Percentiles rank a stretch among this genome's conserved stretches.
These are phyloP conservation scores for Aspergillus sparsus DNA, from an alignment of 495 filamentous ascomycete species.

Conservation along the genomic window DNA sequence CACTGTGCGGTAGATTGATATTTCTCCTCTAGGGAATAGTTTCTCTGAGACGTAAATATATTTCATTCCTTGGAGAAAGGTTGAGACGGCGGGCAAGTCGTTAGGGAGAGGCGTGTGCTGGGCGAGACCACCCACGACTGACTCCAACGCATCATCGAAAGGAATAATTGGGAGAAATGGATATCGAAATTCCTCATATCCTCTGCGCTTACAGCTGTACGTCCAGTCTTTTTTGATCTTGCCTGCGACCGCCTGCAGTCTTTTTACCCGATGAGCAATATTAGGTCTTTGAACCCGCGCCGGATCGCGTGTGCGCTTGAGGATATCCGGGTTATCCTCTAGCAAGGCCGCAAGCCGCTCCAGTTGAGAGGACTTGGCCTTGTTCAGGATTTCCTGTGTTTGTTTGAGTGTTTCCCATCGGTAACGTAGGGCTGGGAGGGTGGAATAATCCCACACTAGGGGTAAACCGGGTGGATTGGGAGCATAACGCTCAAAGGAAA, in stretches of 20 bases:
- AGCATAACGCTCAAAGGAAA: neutral
- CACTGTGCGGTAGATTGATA: neutral
- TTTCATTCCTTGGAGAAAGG: neutral
- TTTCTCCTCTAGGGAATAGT: neutral
- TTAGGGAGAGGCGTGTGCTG: neutral
- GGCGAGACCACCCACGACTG: neutral
- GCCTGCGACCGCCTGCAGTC: neutral
- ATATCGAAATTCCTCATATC: neutral
- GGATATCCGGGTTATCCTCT: constrained; percentile 27
- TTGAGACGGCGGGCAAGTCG: neutral
- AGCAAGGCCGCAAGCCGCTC: constrained; percentile 18
- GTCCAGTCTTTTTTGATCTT: neutral
- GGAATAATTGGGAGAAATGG: neutral
- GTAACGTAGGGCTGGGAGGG: neutral
- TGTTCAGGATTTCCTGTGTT: constrained; percentile 12
- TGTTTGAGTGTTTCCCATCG: constrained; percentile 12
- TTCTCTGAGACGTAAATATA: neutral
- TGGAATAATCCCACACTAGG: neutral
- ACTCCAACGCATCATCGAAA: neutral
- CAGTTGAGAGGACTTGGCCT: constrained; percentile 16
- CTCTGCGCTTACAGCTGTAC: neutral
- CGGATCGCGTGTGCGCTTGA: constrained; percentile 29
- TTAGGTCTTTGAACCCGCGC: constrained; percentile 20
- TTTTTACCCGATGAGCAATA: constrained; percentile 19
- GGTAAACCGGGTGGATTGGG: neutral